Base-by-base conservation (phyloP, 768 basidiomycete genomes). In the Psilocybe tampanensis region DNA sequence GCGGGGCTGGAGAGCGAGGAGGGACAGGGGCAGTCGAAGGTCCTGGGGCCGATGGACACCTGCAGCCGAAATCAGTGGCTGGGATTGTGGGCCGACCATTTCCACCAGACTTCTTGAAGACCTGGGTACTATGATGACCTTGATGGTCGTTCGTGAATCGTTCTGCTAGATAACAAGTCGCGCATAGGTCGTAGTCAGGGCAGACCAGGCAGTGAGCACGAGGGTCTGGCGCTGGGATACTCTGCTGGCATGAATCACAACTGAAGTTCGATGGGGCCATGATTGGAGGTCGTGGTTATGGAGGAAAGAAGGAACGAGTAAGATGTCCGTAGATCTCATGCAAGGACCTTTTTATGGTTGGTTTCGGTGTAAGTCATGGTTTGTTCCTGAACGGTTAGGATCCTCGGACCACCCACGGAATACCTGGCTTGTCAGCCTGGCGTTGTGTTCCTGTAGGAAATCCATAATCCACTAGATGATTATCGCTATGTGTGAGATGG, bases 151-250 rank as follows among this genome's bases (percentile, higher is more conserved):
- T 47, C 19, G 54, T 52, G 42, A 24, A 51, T 12, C 58, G 58
- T 32, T 55, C 58, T 24, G 48, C 58, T 1, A 59, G 53, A 7
- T 29, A 41, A 24, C 58, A 59, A 19, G 51, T 55, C 3, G 58
- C 52, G 36, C 58, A 59, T 7, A 60, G 58, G 26, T 60, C 58
- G 34, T 55, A 60, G 23, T 60, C 50, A 21, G 49, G 33, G 23
- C 58, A 60, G 36, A 39, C 36, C 9, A 60, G 48, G 21, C 58
- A 60, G 41, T 52, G 58, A 12, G 51, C 54, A 8, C 54, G 54
- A 4, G 58, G 54, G 19, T 60, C 51, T 11, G 36, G 33, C 12
- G 54, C 22, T 15, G 42, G 39, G 36, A 60, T 55, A 8, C 23
- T 29, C 24, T 21, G 29, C 29, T 24, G n/a, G 41, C 54, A 55